Base-by-base conservation (phyloP, 352 stramenopile genomes). In the Phytophthora europaea region DNA sequence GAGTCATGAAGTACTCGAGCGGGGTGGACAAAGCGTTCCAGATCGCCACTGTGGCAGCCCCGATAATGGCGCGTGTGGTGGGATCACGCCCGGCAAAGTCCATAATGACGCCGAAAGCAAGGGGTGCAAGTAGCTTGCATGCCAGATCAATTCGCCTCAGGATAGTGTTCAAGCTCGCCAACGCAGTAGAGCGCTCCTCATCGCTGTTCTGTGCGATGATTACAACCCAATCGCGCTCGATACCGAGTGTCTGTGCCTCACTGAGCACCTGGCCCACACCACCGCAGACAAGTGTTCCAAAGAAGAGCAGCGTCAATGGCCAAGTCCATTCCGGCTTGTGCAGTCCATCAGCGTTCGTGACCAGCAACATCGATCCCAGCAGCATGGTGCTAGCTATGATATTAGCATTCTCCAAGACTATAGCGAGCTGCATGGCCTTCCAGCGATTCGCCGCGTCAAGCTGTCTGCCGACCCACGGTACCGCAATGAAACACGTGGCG, bases 221-320 rank as follows among this genome's bases (percentile, higher is more conserved):
- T 2, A 97, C 89, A 43, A 97, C 87, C 90, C 91, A 97, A 66
- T 97, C 91, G 48, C 89, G 87, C 65, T 97, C 89, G 43, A 97
- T 83, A 2, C 84, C 87, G 2, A 96, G 64, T 7, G 88, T 95
- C 61, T 94, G 83, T 12, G 87, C 88, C 40, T 94, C 78, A 52
- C 84, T 94, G n/a, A 94, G 81, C n/a, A 95, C 80, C 53, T 95
- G 87, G n/a, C 89, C 89, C 28, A 91, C 33, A 34, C 87, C 85
- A 2, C 89, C 89, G 45, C 89, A 90, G 10, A 94, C 48, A 0
- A 95, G 71, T 12, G 74, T 91, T 12, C 78, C 58, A 1, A 67
- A 51, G 73, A 93, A 96, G 16, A 93, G 67, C 2, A 77, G 51
- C 26, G 79, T 34, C 12, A 95, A 74, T 48, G 81, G 53, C 53